Conservation (phyloP, 2,329 filamentous ascomycete genomes). For the Aspergillus pseudotamarii region DNA sequence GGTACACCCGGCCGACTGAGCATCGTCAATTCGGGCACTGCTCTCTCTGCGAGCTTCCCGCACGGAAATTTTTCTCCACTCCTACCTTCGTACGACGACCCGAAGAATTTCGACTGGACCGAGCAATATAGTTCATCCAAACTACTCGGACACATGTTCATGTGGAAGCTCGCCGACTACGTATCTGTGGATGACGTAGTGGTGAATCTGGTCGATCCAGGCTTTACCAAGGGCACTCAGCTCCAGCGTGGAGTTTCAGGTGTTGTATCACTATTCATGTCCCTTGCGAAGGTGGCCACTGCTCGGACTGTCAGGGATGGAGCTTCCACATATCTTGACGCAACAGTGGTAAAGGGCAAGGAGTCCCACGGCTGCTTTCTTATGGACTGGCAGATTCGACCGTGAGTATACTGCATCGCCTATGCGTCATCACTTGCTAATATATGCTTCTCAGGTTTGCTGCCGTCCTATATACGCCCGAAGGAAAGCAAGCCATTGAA, state of each 20-base stretch:
- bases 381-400: constrained; percentile 21
- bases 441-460: constrained; percentile 4
- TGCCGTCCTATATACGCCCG: constrained; percentile 32
- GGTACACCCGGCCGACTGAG: background rate
- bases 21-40: background rate
- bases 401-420: background rate
- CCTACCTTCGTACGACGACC: background rate
- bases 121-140: background rate
- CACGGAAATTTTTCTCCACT: background rate
- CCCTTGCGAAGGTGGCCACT: constrained; percentile 16
- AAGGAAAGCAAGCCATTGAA: constrained; percentile 40
- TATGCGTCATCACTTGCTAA: background rate
- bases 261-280: constrained; percentile 3
- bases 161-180: constrained; percentile 23
- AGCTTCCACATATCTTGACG: constrained; percentile 54
- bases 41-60: background rate
- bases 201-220: constrained; percentile 54
- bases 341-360: constrained; percentile 48
- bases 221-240: constrained; percentile 46
- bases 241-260: constrained; percentile 38
- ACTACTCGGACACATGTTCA: constrained; percentile 4
- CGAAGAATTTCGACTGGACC: background rate
- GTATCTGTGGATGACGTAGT: constrained; percentile 27
- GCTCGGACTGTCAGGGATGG: constrained; percentile 36
- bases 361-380: constrained; percentile 57